Evolutionary conservation across 139 green algal genomes (phyloP), one percentile per base, ranked within the genome.

Genomic region (Volvox africanus): DNA sequence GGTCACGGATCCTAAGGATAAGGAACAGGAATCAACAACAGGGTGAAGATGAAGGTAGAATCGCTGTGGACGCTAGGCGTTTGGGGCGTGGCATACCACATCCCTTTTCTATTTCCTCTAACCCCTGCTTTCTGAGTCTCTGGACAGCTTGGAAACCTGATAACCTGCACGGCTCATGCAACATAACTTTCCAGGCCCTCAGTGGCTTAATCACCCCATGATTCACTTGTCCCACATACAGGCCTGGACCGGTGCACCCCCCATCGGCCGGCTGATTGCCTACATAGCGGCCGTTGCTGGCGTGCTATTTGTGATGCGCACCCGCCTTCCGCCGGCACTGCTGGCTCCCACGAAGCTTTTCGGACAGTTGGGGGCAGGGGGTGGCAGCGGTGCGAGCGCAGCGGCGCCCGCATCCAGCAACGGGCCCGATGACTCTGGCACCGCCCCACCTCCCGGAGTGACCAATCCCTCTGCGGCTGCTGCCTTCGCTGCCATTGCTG

Each of bases 241-340:
- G 86, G 55, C 73, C 55, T 90, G 86, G 86, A 68, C 86, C 20
- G 86, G 86, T 76, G 86, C 86, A 1, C 86, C 86, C 0, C 86
- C 86, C 30, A n/a, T 90, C 35, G 75, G 73, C 73, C 73, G 75
- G 50, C 86, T 90, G 9, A 81, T 90, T 13, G 86, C 86, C 55
- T 90, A 90, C 86, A 90, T 90, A 21, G 86, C 86, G 55, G 86
- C 86, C 3, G 86, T 90, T 24, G 73, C 86, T 2, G 86, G 86
- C 30, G 86, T 90, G 55, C 55, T 90, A 61, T 90, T 90, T 76
- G 69, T 90, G 24, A 90, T 90, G 86, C 86, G 86, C 55, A 79
- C 86, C 22, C 75, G 61, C 19, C 73, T 90, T 61, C 73, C 86
- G 0, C 11, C 61, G 18, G 20, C 75, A 0, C 86, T 90, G 30